Evolutionary conservation across 1,139 yeast genomes (phyloP).

Genomic region (Candida sp.): DNA sequence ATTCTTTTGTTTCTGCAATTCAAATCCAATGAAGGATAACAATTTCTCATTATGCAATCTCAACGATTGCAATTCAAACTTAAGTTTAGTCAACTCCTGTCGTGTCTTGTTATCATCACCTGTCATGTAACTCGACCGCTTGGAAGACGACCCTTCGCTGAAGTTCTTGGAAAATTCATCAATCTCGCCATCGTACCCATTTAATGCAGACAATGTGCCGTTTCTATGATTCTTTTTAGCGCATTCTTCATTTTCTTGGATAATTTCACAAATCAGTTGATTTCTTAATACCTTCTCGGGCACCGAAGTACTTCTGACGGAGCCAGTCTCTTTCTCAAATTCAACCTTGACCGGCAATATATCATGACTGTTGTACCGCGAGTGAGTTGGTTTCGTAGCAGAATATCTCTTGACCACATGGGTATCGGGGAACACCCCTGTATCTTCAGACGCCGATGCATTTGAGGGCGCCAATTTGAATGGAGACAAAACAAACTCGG

Average conservation of each 20-base stretch:
- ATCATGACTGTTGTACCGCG: constrained; percentile 49
- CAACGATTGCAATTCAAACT: constrained; percentile 58
- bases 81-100: constrained; percentile 55
- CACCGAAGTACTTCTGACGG: constrained; percentile 32
- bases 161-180: constrained; percentile 8
- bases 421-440: constrained; percentile 2
- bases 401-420: constrained; percentile 25
- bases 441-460: constrained; percentile 4
- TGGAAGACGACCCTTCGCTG: constrained; percentile 25
- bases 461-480: constrained; percentile 33
- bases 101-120: constrained; percentile 40
- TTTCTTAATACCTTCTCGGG: constrained; percentile 26
- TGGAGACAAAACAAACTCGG: constrained; percentile 49
- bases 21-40: constrained; percentile 60
- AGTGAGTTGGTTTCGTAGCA: constrained; percentile 36
- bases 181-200: constrained; percentile 16
- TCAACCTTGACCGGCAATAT: constrained; percentile 50
- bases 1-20: constrained; percentile 53
- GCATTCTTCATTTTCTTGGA: constrained; percentile 9
- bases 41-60: constrained; percentile 60
- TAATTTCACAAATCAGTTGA: constrained; percentile 4
- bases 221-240: constrained; percentile 11
- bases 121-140: constrained; percentile 35
- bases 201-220: constrained; percentile 16
- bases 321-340: constrained; percentile 31